Percentiles rank a stretch among this genome's conserved stretches.
These are phyloP conservation scores for Aspergillus wentii DNA, from an alignment of 495 filamentous ascomycete species.

Conservation along the genomic window DNA sequence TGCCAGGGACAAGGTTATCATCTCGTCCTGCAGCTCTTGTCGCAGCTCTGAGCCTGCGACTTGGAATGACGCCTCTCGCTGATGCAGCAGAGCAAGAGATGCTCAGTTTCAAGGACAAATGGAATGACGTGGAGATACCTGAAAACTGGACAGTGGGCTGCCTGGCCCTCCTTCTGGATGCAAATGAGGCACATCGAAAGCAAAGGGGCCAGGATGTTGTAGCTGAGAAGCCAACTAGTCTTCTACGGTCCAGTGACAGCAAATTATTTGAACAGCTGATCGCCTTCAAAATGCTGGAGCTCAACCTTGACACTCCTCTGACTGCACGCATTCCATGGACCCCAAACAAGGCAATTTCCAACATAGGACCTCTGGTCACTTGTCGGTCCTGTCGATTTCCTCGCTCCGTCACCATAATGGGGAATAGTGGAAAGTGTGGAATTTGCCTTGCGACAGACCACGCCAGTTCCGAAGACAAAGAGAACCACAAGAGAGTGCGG, in stretches of 20 bases:
- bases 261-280: conserved; percentile 34
- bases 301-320: conserved; percentile 34
- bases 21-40: conserved; percentile 36
- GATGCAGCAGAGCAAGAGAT: conserved; percentile 32
- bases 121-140: conserved; percentile 37
- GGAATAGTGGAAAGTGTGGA: conserved; percentile 27
- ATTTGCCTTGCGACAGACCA: conserved; percentile 18
- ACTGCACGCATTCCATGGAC: conserved; percentile 32
- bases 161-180: conserved; percentile 35
- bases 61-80: conserved; percentile 34
- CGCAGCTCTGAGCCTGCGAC: conserved; percentile 37
- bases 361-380: conserved; percentile 29
- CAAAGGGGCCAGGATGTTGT: conserved; percentile 3
- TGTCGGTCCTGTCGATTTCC: conserved; percentile 37
- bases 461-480: conserved; percentile 5
- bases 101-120: conserved; percentile 25
- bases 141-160: conserved; percentile 43
- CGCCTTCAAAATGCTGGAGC: conserved; percentile 41
- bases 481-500: conserved; percentile 6
- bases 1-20: conserved; percentile 38
- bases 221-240: conserved; percentile 1
- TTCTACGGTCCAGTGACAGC: conserved; percentile 25
- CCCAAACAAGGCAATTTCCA: conserved; percentile 29
- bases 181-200: conserved; percentile 27
- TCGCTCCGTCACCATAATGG: conserved; percentile 43